Percentiles rank a stretch among this genome's conserved stretches.
These are phyloP conservation scores for Podaxis pistillaris DNA, from an alignment of 768 basidiomycete genomes.

Conservation along the genomic window DNA sequence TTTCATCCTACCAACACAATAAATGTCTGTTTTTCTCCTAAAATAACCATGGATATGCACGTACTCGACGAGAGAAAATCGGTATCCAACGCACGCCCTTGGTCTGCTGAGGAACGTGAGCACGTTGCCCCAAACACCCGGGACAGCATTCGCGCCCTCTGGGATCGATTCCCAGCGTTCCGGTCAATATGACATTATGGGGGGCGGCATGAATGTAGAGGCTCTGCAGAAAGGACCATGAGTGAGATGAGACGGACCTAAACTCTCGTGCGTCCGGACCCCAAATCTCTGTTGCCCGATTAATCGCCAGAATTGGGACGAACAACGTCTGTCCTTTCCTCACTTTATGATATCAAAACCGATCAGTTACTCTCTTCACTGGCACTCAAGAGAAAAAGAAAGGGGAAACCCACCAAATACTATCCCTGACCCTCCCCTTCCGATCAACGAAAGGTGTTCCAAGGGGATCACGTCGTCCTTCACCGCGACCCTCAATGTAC, in stretches of 20 bases:
- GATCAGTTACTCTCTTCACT: neutral
- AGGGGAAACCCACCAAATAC: conserved; percentile 30
- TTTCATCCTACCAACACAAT: conserved; percentile 24
- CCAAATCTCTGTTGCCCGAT: conserved; percentile 55
- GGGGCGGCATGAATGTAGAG: neutral
- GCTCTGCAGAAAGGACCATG: neutral
- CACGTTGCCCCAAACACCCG: conserved; percentile 60
- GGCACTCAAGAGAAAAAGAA: neutral
- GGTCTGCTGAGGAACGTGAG: conserved; percentile 66
- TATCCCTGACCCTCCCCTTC: conserved; percentile 38
- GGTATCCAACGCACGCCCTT: conserved; percentile 66
- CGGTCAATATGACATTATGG: conserved; percentile 39
- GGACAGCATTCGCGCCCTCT: conserved; percentile 40
- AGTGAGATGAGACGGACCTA: conserved; percentile 33
- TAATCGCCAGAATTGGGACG: conserved; percentile 52
- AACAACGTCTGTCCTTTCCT: conserved; percentile 43
- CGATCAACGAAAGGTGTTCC: conserved; percentile 42
- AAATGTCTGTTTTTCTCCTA: neutral
- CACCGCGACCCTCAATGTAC: conserved; percentile 40
- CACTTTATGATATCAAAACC: conserved; percentile 24
- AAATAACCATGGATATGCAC: conserved; percentile 16
- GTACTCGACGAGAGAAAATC: conserved; percentile 60
- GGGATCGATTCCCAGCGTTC: conserved; percentile 60
- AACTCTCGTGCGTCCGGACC: conserved; percentile 64
- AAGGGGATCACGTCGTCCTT: conserved; percentile 53